Evolutionary conservation across 148 eudicot species (phyloP).

Genomic region (Hydrangea macrophylla): DNA sequence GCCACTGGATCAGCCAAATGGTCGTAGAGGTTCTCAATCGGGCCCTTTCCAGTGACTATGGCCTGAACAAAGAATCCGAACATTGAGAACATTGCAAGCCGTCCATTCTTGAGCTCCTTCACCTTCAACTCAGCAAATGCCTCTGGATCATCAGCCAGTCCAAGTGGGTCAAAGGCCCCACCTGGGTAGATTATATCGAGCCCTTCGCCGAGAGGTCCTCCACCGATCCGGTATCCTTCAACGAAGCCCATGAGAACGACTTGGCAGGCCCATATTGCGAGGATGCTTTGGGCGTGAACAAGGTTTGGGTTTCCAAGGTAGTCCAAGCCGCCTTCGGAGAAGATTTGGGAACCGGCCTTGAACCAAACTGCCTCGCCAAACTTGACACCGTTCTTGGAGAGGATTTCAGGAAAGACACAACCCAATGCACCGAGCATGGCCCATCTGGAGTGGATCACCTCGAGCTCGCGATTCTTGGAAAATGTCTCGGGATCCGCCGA

Average conservation of each 20-base stretch:
- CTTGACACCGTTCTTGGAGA: constrained; percentile 31
- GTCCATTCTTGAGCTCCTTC: no score
- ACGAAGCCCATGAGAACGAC: constrained; percentile 23
- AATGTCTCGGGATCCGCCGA: constrained; percentile 16
- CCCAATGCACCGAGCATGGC: constrained; percentile 29
- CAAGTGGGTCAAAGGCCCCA: constrained; percentile 25
- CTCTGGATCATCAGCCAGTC: no score
- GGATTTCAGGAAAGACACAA: constrained; percentile 27
- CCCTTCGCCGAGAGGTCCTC: no score
- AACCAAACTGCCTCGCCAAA: constrained; percentile 32
- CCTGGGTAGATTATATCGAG: constrained; percentile 16
- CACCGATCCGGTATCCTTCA: constrained; percentile 21
- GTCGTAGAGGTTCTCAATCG: no score
- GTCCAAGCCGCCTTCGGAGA: constrained; percentile 31
- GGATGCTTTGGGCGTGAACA: constrained; percentile 19
- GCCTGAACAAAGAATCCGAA: no score
- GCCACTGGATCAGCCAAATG: no score
- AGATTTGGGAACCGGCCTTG: constrained; percentile 36
- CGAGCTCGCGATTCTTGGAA: constrained; percentile 19
- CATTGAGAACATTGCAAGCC: no score
- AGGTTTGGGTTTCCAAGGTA: constrained; percentile 24
- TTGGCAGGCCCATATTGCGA: constrained; percentile 21
- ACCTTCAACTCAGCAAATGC: no score
- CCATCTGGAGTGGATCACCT: constrained; percentile 26
- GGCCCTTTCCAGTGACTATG: no score